Base-by-base conservation (phyloP, 768 basidiomycete species). In the Pisolithus tinctorius region DNA sequence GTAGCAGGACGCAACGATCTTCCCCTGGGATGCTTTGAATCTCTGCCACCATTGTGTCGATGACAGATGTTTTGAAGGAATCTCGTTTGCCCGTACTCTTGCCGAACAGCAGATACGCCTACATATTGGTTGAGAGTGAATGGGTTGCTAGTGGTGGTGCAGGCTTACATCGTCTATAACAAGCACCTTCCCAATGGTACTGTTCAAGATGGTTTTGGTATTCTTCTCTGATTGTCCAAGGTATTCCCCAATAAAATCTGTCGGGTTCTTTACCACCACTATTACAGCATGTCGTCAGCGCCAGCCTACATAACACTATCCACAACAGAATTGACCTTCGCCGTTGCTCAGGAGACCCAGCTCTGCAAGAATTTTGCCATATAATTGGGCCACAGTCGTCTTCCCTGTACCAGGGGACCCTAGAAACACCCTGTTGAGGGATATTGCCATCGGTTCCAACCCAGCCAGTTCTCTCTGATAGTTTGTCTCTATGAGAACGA, bases 11-110 rank as follows among this genome's bases (percentile, higher is more conserved):
- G 49, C 82, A 84, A 29, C 83, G 74, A 60, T 86, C 84, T 59
- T 87, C 85, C 4, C 84, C 83, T 1, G 81, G 81, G 0, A 74
- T 74, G 42, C 76, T 83, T 57, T 87, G 84, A 3, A 87, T 77
- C 62, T 87, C 85, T 0, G 85, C 85, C 0, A 87, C 84, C 27
- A 87, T 77, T 0, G 84, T 85, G 58, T 87, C 85, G 26, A 86
- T 83, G 39, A 87, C 85, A 0, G 83, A 74, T 1, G 80, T 83
- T 55, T 84, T 85, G 64, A 68, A 85, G 0, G 71, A 63, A 55
- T 86, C 82, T 14, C 56, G 67, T 6, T 20, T 20, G 20, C 67
- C 69, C 34, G 48, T 25, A 4, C 64, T 64, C 9, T 64, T 61
- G n/a, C 73, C 70, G 54, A 84, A 81, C 6, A 86, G 66, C 81